Percentiles rank a stretch among this genome's conserved stretches.
Evolutionary conservation across 2,329 filamentous ascomycete genomes (phyloP).

Genomic region (Talaromyces sp.): DNA sequence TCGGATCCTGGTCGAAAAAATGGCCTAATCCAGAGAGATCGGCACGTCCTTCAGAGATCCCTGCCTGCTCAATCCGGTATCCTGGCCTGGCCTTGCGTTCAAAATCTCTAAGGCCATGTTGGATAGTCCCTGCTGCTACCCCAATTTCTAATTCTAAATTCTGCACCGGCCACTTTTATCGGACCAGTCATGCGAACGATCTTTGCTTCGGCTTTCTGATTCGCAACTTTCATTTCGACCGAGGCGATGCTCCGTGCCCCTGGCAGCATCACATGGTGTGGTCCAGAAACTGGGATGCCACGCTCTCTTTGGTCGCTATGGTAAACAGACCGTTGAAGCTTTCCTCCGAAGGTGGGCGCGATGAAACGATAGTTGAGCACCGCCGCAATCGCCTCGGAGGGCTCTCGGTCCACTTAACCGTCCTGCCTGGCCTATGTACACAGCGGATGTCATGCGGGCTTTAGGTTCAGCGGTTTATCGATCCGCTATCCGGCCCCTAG

Average conservation of each 20-base stretch:
- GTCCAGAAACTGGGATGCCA: constrained; percentile 13
- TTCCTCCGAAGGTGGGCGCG: constrained; percentile 2
- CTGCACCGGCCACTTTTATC: not conserved
- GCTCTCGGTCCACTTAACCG: constrained; percentile 24
- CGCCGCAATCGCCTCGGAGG: constrained; percentile 20
- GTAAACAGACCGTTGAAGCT: constrained; percentile 20
- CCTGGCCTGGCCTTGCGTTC: constrained; percentile 6
- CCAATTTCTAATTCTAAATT: not conserved
- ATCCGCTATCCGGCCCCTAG: constrained; percentile 33
- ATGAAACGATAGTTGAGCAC: constrained; percentile 24
- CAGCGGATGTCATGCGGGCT: constrained; percentile 35
- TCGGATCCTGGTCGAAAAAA: constrained; percentile 8
- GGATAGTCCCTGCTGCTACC: constrained; percentile 2
- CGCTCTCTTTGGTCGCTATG: constrained; percentile 21
- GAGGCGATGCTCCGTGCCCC: constrained; percentile 16
- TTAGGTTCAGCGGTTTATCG: constrained; percentile 39
- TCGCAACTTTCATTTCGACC: constrained; percentile 11
- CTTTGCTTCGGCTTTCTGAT: constrained; percentile 12
- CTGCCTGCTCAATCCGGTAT: constrained; percentile 16
- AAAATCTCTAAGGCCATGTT: constrained; percentile 20
- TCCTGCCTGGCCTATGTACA: constrained; percentile 19
- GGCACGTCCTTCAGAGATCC: constrained; percentile 22
- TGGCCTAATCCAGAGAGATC: constrained; percentile 16
- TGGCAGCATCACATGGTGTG: constrained; percentile 11
- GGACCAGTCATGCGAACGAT: constrained; percentile 19